Evolutionary conservation across 1,284 basidiomycete genomes (phyloP).

Genomic region (Leucoagaricus sp.): DNA sequence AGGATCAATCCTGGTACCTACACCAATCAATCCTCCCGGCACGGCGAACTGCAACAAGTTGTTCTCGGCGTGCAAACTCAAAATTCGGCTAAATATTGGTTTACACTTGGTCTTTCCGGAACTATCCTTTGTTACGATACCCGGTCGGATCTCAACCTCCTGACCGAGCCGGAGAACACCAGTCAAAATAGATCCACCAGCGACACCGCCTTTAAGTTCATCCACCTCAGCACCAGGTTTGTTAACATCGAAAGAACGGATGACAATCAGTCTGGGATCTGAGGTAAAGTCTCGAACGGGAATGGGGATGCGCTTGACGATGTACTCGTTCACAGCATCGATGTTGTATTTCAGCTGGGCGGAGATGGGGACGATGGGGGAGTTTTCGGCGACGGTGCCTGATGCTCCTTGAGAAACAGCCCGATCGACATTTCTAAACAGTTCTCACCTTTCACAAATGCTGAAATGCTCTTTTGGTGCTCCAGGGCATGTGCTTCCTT

Average conservation of each 20-base stretch:
- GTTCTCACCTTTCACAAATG: constrained; percentile 86
- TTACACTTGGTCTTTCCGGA: constrained; percentile 90
- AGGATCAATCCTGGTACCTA: constrained; percentile 95
- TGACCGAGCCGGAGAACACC: constrained; percentile 91
- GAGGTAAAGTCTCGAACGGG: constrained; percentile 93
- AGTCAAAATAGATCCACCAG: constrained; percentile 93
- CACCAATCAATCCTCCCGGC: constrained; percentile 97
- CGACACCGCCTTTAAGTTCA: constrained; percentile 97
- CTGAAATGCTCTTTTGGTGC: constrained; percentile 90
- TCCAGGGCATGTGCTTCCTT: constrained; percentile 90
- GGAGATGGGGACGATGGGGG: constrained; percentile 98
- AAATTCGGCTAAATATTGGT: constrained; percentile 92
- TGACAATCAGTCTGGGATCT: constrained; percentile 93
- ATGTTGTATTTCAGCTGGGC: constrained; percentile 99
- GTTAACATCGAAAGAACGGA: constrained; percentile 99
- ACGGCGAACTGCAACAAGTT: constrained; percentile 96
- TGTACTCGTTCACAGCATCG: constrained; percentile 99
- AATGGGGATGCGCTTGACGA: constrained; percentile 95
- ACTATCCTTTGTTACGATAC: constrained; percentile 95
- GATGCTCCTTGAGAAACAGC: not conserved
- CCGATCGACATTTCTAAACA: not conserved
- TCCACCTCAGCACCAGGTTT: constrained; percentile 97
- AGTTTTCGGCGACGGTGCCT: constrained; percentile 96
- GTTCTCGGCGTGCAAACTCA: constrained; percentile 92
- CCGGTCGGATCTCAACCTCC: constrained; percentile 97